Percentiles rank a stretch among this genome's conserved stretches.
Conservation (phyloP, 495 filamentous ascomycete species). For the Hypoxylon lienhwacheense region DNA sequence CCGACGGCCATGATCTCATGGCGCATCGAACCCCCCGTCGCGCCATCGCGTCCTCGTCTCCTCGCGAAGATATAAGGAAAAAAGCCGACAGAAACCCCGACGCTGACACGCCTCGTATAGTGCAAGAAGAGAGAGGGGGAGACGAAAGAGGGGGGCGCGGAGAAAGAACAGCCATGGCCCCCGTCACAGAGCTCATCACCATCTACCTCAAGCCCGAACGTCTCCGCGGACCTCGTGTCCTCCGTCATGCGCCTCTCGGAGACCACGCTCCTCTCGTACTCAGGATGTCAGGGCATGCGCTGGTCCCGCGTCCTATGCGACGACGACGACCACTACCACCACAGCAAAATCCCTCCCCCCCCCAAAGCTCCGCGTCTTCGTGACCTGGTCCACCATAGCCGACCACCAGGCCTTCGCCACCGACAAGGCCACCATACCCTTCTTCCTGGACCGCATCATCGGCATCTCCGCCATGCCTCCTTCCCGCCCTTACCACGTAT, state of each 20-base stretch:
- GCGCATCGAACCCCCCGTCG: no score
- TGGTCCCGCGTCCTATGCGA: conserved; percentile 13
- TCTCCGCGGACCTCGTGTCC: not conserved
- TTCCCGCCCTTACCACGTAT: conserved; percentile 18
- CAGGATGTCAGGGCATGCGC: conserved; percentile 25
- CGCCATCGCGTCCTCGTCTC: no score
- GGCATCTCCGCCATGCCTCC: not conserved
- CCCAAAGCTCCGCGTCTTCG: conserved; percentile 24
- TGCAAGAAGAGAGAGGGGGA: not conserved
- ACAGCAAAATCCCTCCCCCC: no score
- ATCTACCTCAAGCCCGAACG: conserved; percentile 10
- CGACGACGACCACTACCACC: no score
- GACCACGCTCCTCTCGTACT: conserved; percentile 12
- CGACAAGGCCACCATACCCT: conserved; percentile 4
- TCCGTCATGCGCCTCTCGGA: conserved; percentile 6
- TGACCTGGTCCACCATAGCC: conserved; percentile 19
- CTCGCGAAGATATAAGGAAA: no score
- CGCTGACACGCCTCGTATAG: not conserved
- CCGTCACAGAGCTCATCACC: conserved; percentile 29
- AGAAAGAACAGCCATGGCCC: conserved; percentile 20
- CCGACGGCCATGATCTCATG: no score
- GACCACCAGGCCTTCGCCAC: conserved; percentile 26
- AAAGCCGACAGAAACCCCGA: no score
- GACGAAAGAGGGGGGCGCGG: not conserved
- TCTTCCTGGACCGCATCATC: conserved; percentile 13